These are phyloP conservation scores for Cryptococcus jaspeensis DNA, from an alignment of 1,284 basidiomycete genomes.

Conservation along the genomic window DNA sequence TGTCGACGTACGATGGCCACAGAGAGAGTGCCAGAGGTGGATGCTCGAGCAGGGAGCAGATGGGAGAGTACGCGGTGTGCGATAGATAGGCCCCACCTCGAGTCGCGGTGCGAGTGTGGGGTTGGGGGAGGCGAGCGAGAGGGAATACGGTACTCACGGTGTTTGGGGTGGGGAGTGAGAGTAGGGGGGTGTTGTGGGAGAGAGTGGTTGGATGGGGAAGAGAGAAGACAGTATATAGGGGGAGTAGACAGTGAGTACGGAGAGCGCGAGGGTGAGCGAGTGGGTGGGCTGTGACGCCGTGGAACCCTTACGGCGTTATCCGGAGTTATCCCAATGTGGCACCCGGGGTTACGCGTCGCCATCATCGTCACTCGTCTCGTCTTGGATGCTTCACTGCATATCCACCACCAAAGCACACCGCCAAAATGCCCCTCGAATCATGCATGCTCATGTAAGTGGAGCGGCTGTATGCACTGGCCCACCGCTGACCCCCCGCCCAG, in stretches of 20 bases:
- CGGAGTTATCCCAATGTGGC: not conserved
- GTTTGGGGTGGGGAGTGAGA: not conserved
- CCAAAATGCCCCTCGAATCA: slow-evolving; percentile 86
- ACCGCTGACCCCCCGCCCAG: slow-evolving; percentile 47
- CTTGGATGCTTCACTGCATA: not conserved
- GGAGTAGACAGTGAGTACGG: not conserved
- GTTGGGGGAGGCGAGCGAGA: no score
- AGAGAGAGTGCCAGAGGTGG: no score
- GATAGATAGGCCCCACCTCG: no score
- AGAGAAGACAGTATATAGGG: no score
- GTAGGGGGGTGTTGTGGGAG: not conserved
- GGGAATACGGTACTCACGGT: no score
- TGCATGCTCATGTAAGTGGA: slow-evolving; percentile 67
- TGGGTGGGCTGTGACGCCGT: slow-evolving; percentile 1
- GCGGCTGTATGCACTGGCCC: not conserved
- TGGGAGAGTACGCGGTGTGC: no score
- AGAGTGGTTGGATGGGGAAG: not conserved
- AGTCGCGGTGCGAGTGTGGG: no score
- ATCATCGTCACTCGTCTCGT: not conserved
- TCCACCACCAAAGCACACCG: not conserved
- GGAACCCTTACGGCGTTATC: slow-evolving; percentile 8
- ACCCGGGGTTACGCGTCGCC: slow-evolving; percentile 8
- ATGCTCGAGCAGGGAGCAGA: no score
- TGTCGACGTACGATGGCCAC: no score
- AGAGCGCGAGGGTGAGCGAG: slow-evolving; percentile 10